phyloP scores from a whole-genome alignment of 257 asterid genomes.

The Solanum corneliomulleri region DNA sequence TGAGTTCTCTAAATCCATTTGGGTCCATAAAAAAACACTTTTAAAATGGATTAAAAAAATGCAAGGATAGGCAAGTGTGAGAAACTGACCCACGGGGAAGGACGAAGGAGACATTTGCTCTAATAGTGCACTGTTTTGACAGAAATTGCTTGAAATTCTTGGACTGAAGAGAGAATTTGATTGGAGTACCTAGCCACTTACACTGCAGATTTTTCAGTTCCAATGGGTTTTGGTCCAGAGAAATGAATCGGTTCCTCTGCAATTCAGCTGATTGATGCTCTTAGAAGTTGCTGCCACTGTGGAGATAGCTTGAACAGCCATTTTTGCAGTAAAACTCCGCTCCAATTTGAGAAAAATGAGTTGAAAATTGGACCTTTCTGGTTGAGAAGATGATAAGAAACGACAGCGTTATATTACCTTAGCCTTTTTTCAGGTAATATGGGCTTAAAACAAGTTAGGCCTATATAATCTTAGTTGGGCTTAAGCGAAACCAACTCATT shows the following conservation, averaged over 20 bases:
- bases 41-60: neutral
- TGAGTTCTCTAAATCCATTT: neutral
- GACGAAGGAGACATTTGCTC: slow-evolving; percentile 27
- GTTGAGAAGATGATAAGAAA: neutral
- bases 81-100: slow-evolving; percentile 38
- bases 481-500: neutral
- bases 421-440: neutral
- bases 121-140: slow-evolving; percentile 19
- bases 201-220: neutral
- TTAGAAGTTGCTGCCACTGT: slow-evolving; percentile 10
- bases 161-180: slow-evolving; percentile 8
- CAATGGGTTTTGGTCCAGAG: neutral
- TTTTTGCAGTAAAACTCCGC: neutral
- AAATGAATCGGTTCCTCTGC: neutral
- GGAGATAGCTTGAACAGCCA: slow-evolving; percentile 43
- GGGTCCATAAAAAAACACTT: neutral
- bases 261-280: slow-evolving; percentile 4
- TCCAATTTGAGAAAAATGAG: neutral
- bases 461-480: neutral
- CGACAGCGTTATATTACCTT: neutral
- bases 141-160: slow-evolving; percentile 14
- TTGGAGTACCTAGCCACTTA: slow-evolving; percentile 30
- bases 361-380: neutral
- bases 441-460: neutral
- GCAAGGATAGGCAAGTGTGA: neutral